phyloP scores from a whole-genome alignment of 768 basidiomycete genomes.

The Termitomyces sp. region DNA sequence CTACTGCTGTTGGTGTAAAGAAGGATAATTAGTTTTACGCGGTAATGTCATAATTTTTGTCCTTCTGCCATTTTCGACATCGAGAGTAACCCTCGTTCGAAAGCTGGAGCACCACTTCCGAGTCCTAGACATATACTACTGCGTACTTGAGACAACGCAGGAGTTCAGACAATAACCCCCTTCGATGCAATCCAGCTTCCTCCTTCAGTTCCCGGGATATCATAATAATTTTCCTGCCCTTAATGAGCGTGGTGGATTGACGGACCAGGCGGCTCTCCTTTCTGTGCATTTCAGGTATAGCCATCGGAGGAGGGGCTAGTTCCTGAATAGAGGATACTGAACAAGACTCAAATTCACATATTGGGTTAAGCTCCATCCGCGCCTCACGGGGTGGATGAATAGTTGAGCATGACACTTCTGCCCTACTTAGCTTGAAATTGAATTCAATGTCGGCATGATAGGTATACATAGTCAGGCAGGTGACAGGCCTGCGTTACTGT shows the following conservation, averaged over 20 bases:
- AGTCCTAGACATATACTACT: too few species aligned
- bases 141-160: not conserved
- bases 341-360: not conserved
- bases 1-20: slow-evolving; percentile 52
- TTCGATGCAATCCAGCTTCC: not conserved
- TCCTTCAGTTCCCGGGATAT: not conserved
- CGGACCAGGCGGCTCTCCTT: not conserved
- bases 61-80: not conserved
- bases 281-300: not conserved
- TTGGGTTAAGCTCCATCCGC: not conserved
- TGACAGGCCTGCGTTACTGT: slow-evolving; percentile 9
- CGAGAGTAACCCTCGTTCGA: not conserved
- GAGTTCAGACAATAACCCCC: not conserved
- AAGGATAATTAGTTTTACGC: slow-evolving; percentile 44
- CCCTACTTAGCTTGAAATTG: slow-evolving; percentile 4
- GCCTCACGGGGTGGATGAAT: slow-evolving; percentile 1
- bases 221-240: not conserved
- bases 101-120: not conserved
- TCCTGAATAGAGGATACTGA: slow-evolving; percentile 1
- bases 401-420: slow-evolving; percentile 8
- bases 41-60: slow-evolving; percentile 7
- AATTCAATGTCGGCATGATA: slow-evolving; percentile 11
- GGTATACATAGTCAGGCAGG: slow-evolving; percentile 1
- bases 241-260: not conserved
- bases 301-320: not conserved